Percentiles rank a stretch among this genome's conserved stretches.
phyloP scores from a whole-genome alignment of 805 yeast species.

The Candida arabinofermentans region DNA sequence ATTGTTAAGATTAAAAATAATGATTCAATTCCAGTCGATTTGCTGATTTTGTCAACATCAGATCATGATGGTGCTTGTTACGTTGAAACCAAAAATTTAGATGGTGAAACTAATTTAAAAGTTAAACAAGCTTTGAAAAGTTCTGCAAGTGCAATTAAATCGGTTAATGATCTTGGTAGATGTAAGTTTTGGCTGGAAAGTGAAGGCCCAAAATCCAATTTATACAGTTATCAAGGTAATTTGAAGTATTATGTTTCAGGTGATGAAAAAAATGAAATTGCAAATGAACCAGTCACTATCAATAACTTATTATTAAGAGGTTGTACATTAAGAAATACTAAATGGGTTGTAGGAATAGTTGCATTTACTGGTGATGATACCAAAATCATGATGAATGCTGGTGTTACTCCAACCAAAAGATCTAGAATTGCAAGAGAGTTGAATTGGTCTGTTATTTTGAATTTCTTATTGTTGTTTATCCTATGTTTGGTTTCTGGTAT shows the following conservation, averaged over 20 bases:
- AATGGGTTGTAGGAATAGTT: slow-evolving; percentile 79
- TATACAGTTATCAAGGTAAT: slow-evolving; percentile 75
- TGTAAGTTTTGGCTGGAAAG: slow-evolving; percentile 67
- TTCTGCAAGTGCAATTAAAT: slow-evolving; percentile 34
- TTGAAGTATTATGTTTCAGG: slow-evolving; percentile 41
- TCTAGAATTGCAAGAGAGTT: slow-evolving; percentile 72
- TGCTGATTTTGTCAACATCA: slow-evolving; percentile 62
- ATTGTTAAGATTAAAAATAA: slow-evolving; percentile 61
- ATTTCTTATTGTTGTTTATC: slow-evolving; percentile 59
- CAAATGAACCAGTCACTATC: slow-evolving; percentile 63
- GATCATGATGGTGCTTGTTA: slow-evolving; percentile 66
- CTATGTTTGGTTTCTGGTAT: slow-evolving; percentile 69
- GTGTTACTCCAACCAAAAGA: slow-evolving; percentile 72
- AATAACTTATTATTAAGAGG: slow-evolving; percentile 73
- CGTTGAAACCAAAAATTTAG: slow-evolving; percentile 77
- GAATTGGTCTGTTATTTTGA: slow-evolving; percentile 64
- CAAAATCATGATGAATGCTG: slow-evolving; percentile 77
- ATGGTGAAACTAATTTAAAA: slow-evolving; percentile 77
- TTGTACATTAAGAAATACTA: slow-evolving; percentile 72
- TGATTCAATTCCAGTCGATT: slow-evolving; percentile 77
- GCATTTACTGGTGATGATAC: slow-evolving; percentile 76
- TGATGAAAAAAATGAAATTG: slow-evolving; percentile 34
- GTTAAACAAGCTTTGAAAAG: slow-evolving; percentile 70
- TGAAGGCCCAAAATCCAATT: slow-evolving; percentile 80
- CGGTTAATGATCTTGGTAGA: slow-evolving; percentile 44